Percentiles rank a stretch among this genome's conserved stretches.
These are phyloP conservation scores for Amanita exitialis DNA, from an alignment of 768 basidiomycete genomes.

Conservation along the genomic window DNA sequence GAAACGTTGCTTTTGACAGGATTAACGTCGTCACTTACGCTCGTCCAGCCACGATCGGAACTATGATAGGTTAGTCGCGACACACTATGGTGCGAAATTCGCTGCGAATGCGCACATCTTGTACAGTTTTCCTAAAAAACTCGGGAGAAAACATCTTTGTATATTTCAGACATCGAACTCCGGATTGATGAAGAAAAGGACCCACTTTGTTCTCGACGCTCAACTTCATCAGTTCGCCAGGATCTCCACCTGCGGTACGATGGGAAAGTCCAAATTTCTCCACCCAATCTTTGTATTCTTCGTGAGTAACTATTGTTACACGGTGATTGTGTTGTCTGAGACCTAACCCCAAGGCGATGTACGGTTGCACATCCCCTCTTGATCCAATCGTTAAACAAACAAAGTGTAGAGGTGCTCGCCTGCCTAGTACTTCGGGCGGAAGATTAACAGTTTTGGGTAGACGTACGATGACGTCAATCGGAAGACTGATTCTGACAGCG, in stretches of 20 bases:
- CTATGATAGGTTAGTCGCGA: constrained; percentile 14
- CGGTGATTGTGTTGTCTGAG: constrained; percentile 38
- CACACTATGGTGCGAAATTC: not conserved
- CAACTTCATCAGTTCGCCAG: constrained; percentile 58
- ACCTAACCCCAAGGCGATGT: constrained; percentile 42
- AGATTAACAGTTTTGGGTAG: constrained; percentile 41
- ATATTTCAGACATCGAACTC: not conserved
- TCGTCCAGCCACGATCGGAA: constrained; percentile 62
- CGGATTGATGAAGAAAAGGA: not conserved
- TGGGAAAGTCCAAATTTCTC: constrained; percentile 49
- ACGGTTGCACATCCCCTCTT: constrained; percentile 57
- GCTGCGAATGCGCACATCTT: constrained; percentile 29
- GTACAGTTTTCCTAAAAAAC: constrained; percentile 56
- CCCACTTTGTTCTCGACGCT: constrained; percentile 30
- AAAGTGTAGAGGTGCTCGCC: constrained; percentile 36
- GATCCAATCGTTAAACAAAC: constrained; percentile 58
- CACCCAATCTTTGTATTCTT: constrained; percentile 46
- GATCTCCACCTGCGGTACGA: constrained; percentile 59
- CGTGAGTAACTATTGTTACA: constrained; percentile 50
- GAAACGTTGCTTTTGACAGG: not conserved
- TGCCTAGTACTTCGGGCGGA: constrained; percentile 23
- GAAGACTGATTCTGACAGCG: constrained; percentile 18
- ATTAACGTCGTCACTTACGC: constrained; percentile 24
- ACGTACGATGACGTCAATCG: constrained; percentile 17
- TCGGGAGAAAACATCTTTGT: constrained; percentile 61